Percentiles rank a stretch among this genome's conserved stretches.
Evolutionary conservation across 2,329 filamentous ascomycete species (phyloP).

Genomic region (Nemania abortiva): DNA sequence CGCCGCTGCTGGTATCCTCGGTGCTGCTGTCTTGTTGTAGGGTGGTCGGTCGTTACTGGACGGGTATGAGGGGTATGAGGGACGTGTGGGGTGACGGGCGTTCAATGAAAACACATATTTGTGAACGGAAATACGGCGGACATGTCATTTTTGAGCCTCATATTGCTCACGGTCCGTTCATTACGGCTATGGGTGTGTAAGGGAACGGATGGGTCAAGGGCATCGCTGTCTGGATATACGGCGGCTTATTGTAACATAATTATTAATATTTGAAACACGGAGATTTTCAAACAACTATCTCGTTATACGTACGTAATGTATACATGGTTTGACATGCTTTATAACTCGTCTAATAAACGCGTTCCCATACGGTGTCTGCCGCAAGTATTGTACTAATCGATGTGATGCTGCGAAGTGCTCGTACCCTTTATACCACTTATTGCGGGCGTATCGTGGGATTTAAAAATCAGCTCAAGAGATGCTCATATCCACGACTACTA

Average conservation of each 20-base stretch:
- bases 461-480: too few relatives aligned
- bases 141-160: neutral
- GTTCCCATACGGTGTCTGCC: too few relatives aligned
- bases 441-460: too few relatives aligned
- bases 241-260: neutral
- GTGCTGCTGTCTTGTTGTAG: constrained; percentile 26
- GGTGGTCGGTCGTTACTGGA: too few relatives aligned
- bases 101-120: neutral
- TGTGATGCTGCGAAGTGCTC: too few relatives aligned
- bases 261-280: neutral
- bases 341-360: neutral
- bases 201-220: neutral
- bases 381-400: too few relatives aligned
- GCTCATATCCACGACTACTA: too few relatives aligned
- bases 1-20: constrained; percentile 27
- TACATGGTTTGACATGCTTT: neutral
- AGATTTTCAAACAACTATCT: neutral
- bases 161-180: neutral
- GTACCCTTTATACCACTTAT: too few relatives aligned
- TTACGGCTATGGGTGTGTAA: neutral
- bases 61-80: neutral
- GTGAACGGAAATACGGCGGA: neutral
- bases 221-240: too few relatives aligned
- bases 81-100: neutral
- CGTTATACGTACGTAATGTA: neutral